Conservation (phyloP, 1,139 yeast genomes). For the Pichia inconspicua region DNA sequence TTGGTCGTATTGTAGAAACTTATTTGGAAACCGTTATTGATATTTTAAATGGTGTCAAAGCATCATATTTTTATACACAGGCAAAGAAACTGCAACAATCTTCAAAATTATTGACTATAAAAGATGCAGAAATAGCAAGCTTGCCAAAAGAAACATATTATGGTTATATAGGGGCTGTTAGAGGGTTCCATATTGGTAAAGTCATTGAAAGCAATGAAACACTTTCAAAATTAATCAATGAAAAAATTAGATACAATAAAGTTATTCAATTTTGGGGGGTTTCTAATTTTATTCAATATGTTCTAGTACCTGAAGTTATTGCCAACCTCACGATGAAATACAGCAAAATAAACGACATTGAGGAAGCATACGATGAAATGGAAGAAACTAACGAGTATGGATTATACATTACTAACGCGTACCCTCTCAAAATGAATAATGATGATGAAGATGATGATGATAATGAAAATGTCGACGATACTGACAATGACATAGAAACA, state of each 20-base stretch:
- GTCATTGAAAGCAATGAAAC: constrained; percentile 35
- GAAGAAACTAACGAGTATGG: constrained; percentile 52
- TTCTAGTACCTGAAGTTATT: constrained; percentile 58
- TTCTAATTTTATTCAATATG: constrained; percentile 47
- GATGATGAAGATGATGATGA: background rate
- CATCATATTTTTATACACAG: constrained; percentile 41
- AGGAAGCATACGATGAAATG: constrained; percentile 40
- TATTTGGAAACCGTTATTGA: constrained; percentile 33
- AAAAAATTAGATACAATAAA: constrained; percentile 29
- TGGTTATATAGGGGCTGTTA: constrained; percentile 56
- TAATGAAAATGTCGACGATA: no score
- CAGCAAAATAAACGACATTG: constrained; percentile 29
- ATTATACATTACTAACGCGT: constrained; percentile 5
- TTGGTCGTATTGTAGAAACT: constrained; percentile 26
- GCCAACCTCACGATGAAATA: constrained; percentile 46
- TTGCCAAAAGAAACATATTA: constrained; percentile 41
- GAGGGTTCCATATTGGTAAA: constrained; percentile 35
- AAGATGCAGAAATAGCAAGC: constrained; percentile 40
- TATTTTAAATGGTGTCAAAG: constrained; percentile 37
- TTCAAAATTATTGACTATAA: constrained; percentile 39
- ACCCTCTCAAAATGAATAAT: background rate
- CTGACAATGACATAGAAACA: background rate
- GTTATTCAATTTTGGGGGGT: constrained; percentile 56
- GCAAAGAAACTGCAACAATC: constrained; percentile 36
- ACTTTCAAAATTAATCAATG: constrained; percentile 29